Base-by-base conservation (phyloP, 129 eudicot species). In the Artemisia tridentata region DNA sequence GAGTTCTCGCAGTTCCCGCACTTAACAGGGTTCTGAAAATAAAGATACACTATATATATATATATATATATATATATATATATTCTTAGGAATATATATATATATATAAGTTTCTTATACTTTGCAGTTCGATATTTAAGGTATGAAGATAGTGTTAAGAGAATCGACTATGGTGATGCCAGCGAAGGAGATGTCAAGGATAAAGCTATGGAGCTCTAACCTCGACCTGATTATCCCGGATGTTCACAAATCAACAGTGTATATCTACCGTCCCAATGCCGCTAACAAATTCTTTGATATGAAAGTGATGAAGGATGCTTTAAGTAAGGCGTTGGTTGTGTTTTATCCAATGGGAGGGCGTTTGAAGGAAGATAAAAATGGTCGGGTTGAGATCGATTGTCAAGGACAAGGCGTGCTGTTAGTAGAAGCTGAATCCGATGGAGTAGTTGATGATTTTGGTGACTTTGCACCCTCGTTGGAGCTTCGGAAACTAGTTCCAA, bases 321-420 rank as follows among this genome's bases (percentile, higher is more conserved):
- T 62, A 9, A 62, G 67, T 23, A 62, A 46, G 67, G 67, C 17
- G n/a, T 31, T 62, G 67, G 66, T 61, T 61, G 12, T 43, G 6
- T 61, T 61, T 61, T 61, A 61, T 45, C 47, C 66, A 10, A 15
- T 61, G 45, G 45, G 20, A 4, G 66, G 66, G 21, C 18, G 46
- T 11, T 25, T 60, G 43, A 60, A 60, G 18, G 65, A 60, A 60
- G 65, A 60, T 16, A 3, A 25, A 27, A 27, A 29, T 61, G 66
- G 66, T 13, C 66, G 66, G 19, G 10, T 61, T 14, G 45, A 11
- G 47, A 25, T 61, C 5, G 19, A 29, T 61, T 61, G 66, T 61
- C 46, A 29, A 61, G 66, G 66, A 29, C 66, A 61, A 61, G 66
- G 66, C 7, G 66, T 61, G 15, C 15, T 61, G 66, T 29, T 61